These are phyloP conservation scores for Elsinoe batatas DNA, from an alignment of 2,329 filamentous ascomycete species.

Conservation along the genomic window DNA sequence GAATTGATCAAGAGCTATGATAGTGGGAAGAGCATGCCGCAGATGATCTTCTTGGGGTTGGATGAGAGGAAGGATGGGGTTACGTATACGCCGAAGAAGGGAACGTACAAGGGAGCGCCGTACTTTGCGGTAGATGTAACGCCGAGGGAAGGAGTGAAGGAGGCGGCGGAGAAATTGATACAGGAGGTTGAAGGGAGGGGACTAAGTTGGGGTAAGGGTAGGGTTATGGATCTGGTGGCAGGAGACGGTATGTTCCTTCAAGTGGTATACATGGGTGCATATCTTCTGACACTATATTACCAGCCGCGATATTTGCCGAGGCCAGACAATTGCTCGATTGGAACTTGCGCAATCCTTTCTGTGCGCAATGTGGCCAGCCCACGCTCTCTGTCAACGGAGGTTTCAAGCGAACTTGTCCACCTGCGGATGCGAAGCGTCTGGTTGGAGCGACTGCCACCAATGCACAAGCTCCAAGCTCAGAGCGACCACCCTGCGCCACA, in stretches of 20 bases:
- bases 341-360: slow-evolving; percentile 89
- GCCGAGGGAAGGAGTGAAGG: slow-evolving; percentile 49
- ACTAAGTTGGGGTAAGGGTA: slow-evolving; percentile 55
- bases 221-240: slow-evolving; percentile 52
- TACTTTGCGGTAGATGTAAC: slow-evolving; percentile 89
- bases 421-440: slow-evolving; percentile 47
- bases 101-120: slow-evolving; percentile 63
- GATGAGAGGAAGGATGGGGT: slow-evolving; percentile 51
- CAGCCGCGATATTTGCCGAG: slow-evolving; percentile 84
- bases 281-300: not conserved
- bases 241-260: slow-evolving; percentile 45
- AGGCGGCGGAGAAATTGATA: slow-evolving; percentile 53
- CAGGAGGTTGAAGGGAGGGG: slow-evolving; percentile 51
- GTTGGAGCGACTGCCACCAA: slow-evolving; percentile 30
- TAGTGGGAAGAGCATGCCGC: slow-evolving; percentile 55
- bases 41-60: slow-evolving; percentile 76
- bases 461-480: slow-evolving; percentile 21
- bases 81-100: slow-evolving; percentile 51
- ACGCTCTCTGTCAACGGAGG: slow-evolving; percentile 72
- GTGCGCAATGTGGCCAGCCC: slow-evolving; percentile 73
- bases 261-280: not conserved
- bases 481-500: slow-evolving; percentile 64
- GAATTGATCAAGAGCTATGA: slow-evolving; percentile 65
- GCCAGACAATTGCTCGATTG: slow-evolving; percentile 83
- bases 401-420: slow-evolving; percentile 70